These are phyloP conservation scores for Fonsecaea multimorphosa DNA, from an alignment of 2,329 filamentous ascomycete species.

Conservation along the genomic window DNA sequence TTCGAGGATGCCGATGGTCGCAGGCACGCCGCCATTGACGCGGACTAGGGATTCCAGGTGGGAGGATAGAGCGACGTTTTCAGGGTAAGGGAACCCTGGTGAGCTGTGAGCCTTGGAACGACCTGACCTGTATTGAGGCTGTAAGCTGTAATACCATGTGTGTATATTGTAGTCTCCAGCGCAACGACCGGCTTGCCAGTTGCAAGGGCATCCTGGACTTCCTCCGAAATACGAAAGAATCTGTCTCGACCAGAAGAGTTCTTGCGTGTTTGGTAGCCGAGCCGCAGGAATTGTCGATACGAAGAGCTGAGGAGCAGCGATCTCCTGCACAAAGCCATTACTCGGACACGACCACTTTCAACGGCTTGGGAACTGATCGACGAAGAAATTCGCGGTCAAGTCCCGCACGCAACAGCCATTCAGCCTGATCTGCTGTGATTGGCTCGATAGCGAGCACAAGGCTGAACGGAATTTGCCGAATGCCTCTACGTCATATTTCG, in stretches of 20 bases:
- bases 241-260: conserved; percentile 29
- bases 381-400: background rate
- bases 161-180: conserved; percentile 95
- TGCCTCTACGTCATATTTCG: conserved; percentile 8
- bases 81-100: conserved; percentile 71
- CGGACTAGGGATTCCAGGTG: conserved; percentile 83
- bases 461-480: conserved; percentile 10
- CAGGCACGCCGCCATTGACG: conserved; percentile 79
- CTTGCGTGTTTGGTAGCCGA: conserved; percentile 6
- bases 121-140: background rate
- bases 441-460: background rate
- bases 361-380: background rate
- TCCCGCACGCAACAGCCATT: background rate
- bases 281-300: background rate
- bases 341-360: background rate
- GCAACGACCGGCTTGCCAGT: conserved; percentile 84
- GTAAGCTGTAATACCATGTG: conserved; percentile 71
- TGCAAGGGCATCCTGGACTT: conserved; percentile 77
- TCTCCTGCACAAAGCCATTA: conserved; percentile 14
- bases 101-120: conserved; percentile 20
- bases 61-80: conserved; percentile 76
- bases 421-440: conserved; percentile 16
- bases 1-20: conserved; percentile 86
- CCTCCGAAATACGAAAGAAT: conserved; percentile 76
- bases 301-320: background rate